Evolutionary conservation across 768 basidiomycete genomes (phyloP).

Genomic region (Hypholoma sublateritium): DNA sequence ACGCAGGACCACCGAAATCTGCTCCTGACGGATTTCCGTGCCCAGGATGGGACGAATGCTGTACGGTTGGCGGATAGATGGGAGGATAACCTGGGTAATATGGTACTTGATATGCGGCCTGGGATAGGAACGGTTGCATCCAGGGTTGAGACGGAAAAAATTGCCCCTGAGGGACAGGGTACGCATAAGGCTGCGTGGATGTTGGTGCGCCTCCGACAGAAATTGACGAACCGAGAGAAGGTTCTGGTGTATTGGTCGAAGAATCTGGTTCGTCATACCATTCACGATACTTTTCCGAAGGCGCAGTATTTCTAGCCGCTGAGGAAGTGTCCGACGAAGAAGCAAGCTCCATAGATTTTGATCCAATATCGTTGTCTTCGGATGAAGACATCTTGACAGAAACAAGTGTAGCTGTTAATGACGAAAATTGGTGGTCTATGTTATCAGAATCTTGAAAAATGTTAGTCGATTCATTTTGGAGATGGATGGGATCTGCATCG

Average conservation of each 20-base stretch:
- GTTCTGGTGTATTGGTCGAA: conserved; percentile 34
- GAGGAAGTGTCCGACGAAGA: conserved; percentile 7
- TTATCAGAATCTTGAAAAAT: neutral
- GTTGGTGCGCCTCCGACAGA: conserved; percentile 23
- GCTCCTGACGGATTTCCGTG: conserved; percentile 35
- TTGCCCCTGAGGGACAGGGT: conserved; percentile 39
- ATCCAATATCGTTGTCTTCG: neutral
- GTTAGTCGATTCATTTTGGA: neutral
- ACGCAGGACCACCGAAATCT: conserved; percentile 35
- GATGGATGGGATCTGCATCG: neutral
- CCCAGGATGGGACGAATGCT: conserved; percentile 22
- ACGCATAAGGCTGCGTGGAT: conserved; percentile 27
- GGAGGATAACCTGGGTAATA: conserved; percentile 47
- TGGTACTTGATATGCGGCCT: conserved; percentile 51
- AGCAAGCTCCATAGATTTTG: neutral
- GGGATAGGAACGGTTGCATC: conserved; percentile 52
- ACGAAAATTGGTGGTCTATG: conserved; percentile 5
- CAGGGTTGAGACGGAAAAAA: conserved; percentile 51
- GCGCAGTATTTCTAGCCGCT: conserved; percentile 6
- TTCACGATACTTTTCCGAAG: conserved; percentile 39
- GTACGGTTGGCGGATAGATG: conserved; percentile 38
- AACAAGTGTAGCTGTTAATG: conserved; percentile 6
- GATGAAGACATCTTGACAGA: conserved; percentile 1
- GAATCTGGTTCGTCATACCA: conserved; percentile 44
- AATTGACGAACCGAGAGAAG: conserved; percentile 28